Evolutionary conservation across 2,329 filamentous ascomycete genomes (phyloP), one percentile per base, ranked within the genome.

Genomic region (Exophiala alcalophila): DNA sequence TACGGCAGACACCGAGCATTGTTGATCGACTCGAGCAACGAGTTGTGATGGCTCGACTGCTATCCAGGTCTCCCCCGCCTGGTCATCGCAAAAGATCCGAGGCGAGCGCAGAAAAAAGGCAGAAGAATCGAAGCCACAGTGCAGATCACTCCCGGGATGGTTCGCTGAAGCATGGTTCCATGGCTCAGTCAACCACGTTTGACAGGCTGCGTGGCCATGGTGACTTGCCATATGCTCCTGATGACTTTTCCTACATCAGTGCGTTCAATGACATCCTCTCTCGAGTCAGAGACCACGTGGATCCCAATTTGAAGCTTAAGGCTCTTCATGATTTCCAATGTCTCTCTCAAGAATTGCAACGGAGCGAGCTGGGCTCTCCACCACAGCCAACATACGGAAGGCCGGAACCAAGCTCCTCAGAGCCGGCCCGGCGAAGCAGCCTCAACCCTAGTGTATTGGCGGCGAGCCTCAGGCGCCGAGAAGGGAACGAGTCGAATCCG

Each of bases 221-320:
- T 8, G 28, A 21, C 27, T 12, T 26, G n/a, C 35, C 30, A 7
- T 8, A 8, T 3, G 21, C 28, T 7, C 12, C 26, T 11, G 35
- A n/a, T 11, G 29, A 20, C 11, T 52, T 49, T 20, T 38, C 49
- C 14, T 52, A 36, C 20, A 14, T 12, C 4, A 31, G 35, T 16
- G 55, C 47, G n/a, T 47, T 56, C 24, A 31, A 44, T 23, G 52
- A 83, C 9, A 72, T 97, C 1, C 72, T 97, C 21, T 81, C 80
- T 51, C 89, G 88, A 68, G 94, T 98, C 55, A 88, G 86, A 28
- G 86, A 90, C 3, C 86, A 94, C 53, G 86, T 87, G 0, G 94
- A 92, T 59, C 92, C 92, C 0, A 85, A 85, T 54, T 76, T 80
- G 15, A 98, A 98, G 65, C 75, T 98, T 9, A 83, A 84, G 52